Evolutionary conservation across 2,329 filamentous ascomycete genomes (phyloP), one percentile per base, ranked within the genome.

Genomic region (Paraphoma chrysanthemicola): DNA sequence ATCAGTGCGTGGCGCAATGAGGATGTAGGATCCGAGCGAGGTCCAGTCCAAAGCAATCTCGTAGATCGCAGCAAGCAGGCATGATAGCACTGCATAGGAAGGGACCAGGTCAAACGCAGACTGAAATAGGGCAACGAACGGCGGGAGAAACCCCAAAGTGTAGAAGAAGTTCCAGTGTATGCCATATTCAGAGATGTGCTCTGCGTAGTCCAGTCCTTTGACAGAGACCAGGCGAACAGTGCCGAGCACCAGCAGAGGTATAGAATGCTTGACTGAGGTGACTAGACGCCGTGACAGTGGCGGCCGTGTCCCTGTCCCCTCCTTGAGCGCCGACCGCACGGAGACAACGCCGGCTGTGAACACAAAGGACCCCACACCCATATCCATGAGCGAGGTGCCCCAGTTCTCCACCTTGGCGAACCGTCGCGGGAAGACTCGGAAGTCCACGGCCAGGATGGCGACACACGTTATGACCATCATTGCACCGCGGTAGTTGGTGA

Each of bases 131-230:
- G 94, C 93, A 50, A 96, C 88, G 69, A 96, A 96, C 0, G 93
- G 93, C 0, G 94, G 92, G 23, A 99, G 80, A 46, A 97, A 85
- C 6, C 88, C 93, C 9, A 99, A 83, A 0, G 95, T 99, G 79
- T 98, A 98, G 83, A 99, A 99, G 78, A 99, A 99, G 77, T 99
- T 99, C 95, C 95, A 99, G 77, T 99, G 95, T 9, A 99, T 92
- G 43, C 95, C 95, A 72, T 99, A 99, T 74, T 99, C 95, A 12
- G 92, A 93, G 56, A 97, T 92, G 80, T 99, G 95, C 76, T 99
- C 95, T 3, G 93, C 93, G 73, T 99, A 99, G 73, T 98, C 93
- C 30, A 97, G 81, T 6, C 92, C 91, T 79, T 99, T 99, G 72
- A 98, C 93, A 67, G 89, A 96, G 64, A 92, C 87, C 23, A 98